Evolutionary conservation across 805 yeast species (phyloP), one percentile per base, ranked within the genome.

Genomic region (Saturnispora galanensis): DNA sequence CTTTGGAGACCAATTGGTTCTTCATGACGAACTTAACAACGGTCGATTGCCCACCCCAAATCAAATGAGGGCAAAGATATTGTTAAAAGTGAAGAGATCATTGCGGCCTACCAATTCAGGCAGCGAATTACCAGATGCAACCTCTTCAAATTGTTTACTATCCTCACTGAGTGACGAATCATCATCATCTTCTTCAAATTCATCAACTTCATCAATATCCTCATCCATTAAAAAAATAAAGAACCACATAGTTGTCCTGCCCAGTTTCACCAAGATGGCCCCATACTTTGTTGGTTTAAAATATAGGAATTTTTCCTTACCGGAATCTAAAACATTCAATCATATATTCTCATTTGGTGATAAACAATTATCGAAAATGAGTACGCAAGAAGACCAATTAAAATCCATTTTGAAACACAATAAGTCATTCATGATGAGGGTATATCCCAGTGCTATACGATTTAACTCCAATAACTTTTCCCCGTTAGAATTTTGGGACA

Each of bases 261-360:
- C 66, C 1, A 75, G 69, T 37, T 62, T 86, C 7, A 73, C 84
- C 33, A 69, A 62, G 1, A 63, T 87, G 37, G 95, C 86, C 1
- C 74, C 84, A 2, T 87, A 85, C 55, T 58, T 83, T 5, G 76
- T 79, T 49, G 97, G 96, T 0, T 55, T 76, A 26, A 86, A 81
- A 54, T 90, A 83, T 55, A 70, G 84, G 31, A 86, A 87, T 58
- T 86, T 88, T 53, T 80, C 95, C 0, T 64, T 86, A 26, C 95
- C 95, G 0, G 94, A 84, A 53, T 84, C 96, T 0, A 86, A 88
- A 55, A 73, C 84, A 0, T 64, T 60, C 46, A 83, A 84, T 52
- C 97, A 88, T 59, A 78, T 89, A 44, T 93, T 89, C 57, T 88
- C 97, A 1, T 75, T 93, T 49, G 81, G 83, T 49, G 97, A 93